Evolutionary conservation across 176 grass and related monocot species (phyloP).

Genomic region (Oryza glumipatula): DNA sequence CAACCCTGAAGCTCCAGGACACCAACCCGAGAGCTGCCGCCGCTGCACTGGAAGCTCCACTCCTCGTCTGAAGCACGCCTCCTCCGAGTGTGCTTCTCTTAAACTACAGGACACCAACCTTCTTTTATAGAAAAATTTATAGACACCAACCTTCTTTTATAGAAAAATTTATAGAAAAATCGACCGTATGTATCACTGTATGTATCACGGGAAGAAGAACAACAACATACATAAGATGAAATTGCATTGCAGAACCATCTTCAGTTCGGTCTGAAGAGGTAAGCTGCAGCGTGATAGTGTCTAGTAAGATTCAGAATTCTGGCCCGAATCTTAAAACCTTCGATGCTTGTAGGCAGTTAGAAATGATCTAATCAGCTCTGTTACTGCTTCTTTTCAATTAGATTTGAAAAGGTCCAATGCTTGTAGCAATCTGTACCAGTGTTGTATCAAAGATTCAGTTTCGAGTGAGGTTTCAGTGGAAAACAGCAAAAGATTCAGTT

Average conservation of each 20-base stretch:
- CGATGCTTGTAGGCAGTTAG: neutral
- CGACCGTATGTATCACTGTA: neutral
- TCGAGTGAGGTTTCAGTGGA: neutral
- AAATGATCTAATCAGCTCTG: too few species aligned
- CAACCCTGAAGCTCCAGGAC: slow-evolving; percentile 49
- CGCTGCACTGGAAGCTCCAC: slow-evolving; percentile 45
- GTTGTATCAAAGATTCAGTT: neutral
- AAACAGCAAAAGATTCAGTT: neutral
- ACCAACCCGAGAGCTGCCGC: neutral
- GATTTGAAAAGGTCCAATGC: slow-evolving; percentile 33
- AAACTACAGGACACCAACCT: too few species aligned
- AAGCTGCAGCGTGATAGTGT: neutral
- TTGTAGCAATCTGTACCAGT: neutral
- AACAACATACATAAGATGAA: neutral
- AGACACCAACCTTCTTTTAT: too few species aligned
- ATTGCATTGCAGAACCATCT: neutral
- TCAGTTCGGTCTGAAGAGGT: slow-evolving; percentile 46
- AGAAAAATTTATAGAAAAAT: too few species aligned
- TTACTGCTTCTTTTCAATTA: slow-evolving; percentile 32
- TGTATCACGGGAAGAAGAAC: neutral
- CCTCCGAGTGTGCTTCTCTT: too few species aligned
- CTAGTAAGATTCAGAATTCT: neutral
- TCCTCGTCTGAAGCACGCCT: slow-evolving; percentile 42
- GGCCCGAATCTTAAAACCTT: neutral
- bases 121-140: too few species aligned